A percentile compares a stretch with the other conserved stretches of the same genome.
Evolutionary conservation across 306 rosid genomes (phyloP).

Genomic region (Quercus glauca): DNA sequence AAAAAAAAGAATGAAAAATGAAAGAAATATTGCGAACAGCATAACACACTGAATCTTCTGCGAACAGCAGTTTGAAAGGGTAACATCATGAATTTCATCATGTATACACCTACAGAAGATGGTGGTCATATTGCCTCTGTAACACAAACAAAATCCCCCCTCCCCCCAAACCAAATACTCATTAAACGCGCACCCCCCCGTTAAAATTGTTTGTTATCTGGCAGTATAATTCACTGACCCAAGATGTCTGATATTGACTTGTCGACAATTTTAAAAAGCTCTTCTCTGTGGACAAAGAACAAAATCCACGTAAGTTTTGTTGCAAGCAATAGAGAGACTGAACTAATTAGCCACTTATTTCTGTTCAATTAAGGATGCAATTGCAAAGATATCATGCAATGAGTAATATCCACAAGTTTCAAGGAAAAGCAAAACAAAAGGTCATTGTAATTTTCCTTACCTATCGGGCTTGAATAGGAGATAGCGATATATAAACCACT

Average conservation of each 20-base stretch:
- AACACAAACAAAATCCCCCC: background rate
- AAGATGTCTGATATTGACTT: conserved; percentile 57
- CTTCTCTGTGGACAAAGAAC: conserved; percentile 50
- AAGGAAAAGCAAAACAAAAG: background rate
- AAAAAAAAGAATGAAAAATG: background rate
- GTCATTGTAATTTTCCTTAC: conserved; percentile 37
- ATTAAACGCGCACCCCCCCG: background rate
- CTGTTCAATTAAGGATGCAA: background rate
- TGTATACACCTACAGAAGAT: background rate
- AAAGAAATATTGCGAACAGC: too few species aligned
- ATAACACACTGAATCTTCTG: too few species aligned
- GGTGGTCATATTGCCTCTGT: conserved; percentile 6
- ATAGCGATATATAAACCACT: conserved; percentile 96
- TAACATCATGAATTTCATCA: background rate
- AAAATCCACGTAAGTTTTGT: conserved; percentile 16
- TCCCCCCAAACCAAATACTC: background rate
- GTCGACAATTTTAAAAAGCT: conserved; percentile 58
- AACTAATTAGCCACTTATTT: background rate
- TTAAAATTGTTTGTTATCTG: background rate
- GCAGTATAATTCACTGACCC: conserved; percentile 54
- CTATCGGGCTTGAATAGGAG: conserved; percentile 89
- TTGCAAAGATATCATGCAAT: too few species aligned
- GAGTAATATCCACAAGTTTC: background rate
- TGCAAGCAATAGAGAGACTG: background rate
- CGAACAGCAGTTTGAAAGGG: too few species aligned